These are phyloP conservation scores for Metschnikowia matae DNA, from an alignment of 805 yeast genomes.

Conservation along the genomic window DNA sequence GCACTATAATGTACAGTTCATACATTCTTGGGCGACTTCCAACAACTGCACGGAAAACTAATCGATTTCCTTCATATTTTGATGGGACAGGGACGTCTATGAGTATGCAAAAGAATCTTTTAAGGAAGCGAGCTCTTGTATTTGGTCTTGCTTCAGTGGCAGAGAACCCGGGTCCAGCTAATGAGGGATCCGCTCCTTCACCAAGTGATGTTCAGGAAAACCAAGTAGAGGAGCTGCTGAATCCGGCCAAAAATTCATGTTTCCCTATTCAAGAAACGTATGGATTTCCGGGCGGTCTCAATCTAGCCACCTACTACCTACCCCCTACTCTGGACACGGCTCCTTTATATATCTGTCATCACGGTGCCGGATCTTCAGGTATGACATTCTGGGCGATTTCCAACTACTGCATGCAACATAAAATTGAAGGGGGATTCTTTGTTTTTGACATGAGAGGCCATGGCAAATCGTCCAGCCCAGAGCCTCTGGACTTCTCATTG, in stretches of 20 bases:
- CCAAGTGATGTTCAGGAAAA: no score
- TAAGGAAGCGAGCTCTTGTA: slow-evolving; percentile 6
- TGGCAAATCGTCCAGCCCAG: slow-evolving; percentile 40
- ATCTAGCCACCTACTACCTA: slow-evolving; percentile 49
- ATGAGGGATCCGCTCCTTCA: not conserved
- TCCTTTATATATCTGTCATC: slow-evolving; percentile 74
- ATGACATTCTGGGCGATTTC: slow-evolving; percentile 65
- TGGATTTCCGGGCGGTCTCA: slow-evolving; percentile 8
- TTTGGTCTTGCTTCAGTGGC: slow-evolving; percentile 11
- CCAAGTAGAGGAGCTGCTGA: not conserved
- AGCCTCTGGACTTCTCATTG: slow-evolving; percentile 37
- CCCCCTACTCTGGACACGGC: slow-evolving; percentile 41
- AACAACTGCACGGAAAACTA: not conserved
- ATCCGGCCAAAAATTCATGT: not conserved
- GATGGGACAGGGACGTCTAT: not conserved
- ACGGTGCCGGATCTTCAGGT: slow-evolving; percentile 93
- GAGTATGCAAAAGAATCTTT: slow-evolving; percentile 9
- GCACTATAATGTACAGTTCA: not conserved
- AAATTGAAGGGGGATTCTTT: slow-evolving; percentile 51
- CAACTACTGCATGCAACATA: slow-evolving; percentile 23
- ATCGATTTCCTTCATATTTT: not conserved
- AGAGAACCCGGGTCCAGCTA: slow-evolving; percentile 2
- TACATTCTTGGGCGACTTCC: not conserved
- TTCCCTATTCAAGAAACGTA: slow-evolving; percentile 22
- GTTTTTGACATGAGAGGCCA: slow-evolving; percentile 85